Evolutionary conservation across 2,329 filamentous ascomycete species (phyloP).

Genomic region (Neoscytalidium dimidiatum): DNA sequence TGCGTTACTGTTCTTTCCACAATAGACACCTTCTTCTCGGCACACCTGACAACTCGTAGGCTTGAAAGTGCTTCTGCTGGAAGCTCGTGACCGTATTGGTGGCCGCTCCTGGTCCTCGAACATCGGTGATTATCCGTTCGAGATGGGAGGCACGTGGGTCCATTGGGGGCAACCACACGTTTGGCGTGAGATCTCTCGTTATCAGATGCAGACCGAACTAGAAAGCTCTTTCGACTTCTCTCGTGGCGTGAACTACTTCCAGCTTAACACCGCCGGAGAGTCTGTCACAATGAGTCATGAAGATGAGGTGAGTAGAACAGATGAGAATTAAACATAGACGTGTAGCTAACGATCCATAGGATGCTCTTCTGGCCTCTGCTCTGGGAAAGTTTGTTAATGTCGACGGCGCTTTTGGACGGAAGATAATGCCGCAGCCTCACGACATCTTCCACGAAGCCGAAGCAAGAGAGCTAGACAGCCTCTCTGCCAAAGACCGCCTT

Average conservation of each 20-base stretch:
- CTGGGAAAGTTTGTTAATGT: constrained; percentile 50
- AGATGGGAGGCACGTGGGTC: constrained; percentile 49
- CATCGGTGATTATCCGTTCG: constrained; percentile 33
- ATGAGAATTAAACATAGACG: too few species aligned
- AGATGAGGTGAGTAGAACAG: constrained; percentile 34
- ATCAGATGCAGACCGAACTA: constrained; percentile 40
- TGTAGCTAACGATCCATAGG: constrained; percentile 22
- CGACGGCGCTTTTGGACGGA: constrained; percentile 43
- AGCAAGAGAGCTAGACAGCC: constrained; percentile 31
- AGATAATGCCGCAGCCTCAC: constrained; percentile 46
- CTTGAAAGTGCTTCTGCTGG: constrained; percentile 25
- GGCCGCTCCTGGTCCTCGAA: constrained; percentile 45
- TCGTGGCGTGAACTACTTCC: constrained; percentile 45
- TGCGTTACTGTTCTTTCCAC: too few species aligned
- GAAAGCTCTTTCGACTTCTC: constrained; percentile 42
- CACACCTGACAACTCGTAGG: neutral
- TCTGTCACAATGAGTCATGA: constrained; percentile 44
- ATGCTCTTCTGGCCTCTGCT: constrained; percentile 35
- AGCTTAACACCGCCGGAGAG: constrained; percentile 35
- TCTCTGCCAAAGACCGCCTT: constrained; percentile 46
- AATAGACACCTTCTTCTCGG: constrained; percentile 17
- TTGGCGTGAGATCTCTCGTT: constrained; percentile 46
- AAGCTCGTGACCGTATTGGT: constrained; percentile 46
- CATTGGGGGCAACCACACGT: constrained; percentile 34
- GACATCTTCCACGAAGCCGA: constrained; percentile 24